phyloP scores from a whole-genome alignment of 1,284 basidiomycete species.

The Leccinum fuscescens region DNA sequence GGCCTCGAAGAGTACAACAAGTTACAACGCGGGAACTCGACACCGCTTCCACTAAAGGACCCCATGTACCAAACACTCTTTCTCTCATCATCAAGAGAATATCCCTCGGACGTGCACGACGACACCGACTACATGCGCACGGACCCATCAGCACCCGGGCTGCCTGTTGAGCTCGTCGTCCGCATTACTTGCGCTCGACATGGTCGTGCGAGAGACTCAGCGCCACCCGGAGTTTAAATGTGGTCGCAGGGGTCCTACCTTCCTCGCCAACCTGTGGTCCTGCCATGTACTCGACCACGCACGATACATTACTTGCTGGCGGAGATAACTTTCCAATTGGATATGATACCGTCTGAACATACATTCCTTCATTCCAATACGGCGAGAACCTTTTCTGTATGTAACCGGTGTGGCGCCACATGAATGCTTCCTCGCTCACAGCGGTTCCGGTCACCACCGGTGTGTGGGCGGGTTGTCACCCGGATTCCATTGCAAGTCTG shows the following conservation, averaged over 20 bases:
- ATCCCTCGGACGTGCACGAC: not conserved
- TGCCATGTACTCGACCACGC: no score
- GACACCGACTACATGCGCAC: not conserved
- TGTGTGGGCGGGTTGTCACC: not conserved
- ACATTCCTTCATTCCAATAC: not conserved
- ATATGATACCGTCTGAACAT: no score
- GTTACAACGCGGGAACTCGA: conserved; percentile 31
- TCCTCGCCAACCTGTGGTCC: not conserved
- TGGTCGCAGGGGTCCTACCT: conserved; percentile 26
- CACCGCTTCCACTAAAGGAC: conserved; percentile 24
- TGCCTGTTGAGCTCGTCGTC: not conserved
- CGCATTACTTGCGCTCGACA: not conserved
- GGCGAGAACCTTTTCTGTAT: not conserved
- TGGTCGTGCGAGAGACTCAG: not conserved
- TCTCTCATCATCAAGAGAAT: not conserved
- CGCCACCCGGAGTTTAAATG: conserved; percentile 32
- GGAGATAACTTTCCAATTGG: not conserved
- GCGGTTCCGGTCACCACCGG: conserved; percentile 17
- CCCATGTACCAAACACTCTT: conserved; percentile 8
- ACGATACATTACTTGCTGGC: not conserved
- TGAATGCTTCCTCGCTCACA: conserved; percentile 7
- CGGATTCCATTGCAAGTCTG: not conserved
- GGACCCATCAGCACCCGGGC: not conserved
- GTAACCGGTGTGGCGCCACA: not conserved
- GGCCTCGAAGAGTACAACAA: conserved; percentile 20